Base-by-base conservation (phyloP, 169 alveolate genomes). In the Cryptosporidium muris region DNA sequence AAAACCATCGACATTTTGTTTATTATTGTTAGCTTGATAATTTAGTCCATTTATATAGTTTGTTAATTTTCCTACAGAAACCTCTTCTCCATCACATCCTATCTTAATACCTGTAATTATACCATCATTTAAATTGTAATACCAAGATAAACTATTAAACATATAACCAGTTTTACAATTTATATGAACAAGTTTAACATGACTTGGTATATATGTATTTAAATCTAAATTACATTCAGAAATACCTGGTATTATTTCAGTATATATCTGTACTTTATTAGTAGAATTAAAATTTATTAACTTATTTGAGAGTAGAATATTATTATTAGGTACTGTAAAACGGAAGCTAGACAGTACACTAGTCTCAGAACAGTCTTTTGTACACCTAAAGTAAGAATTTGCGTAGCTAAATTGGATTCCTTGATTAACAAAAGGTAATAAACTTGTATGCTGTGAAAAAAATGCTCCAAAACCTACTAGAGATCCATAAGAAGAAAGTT, bases 131-230 rank as follows among this genome's bases (percentile, higher is more conserved):
- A 51, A 45, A n/a, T 42, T 11, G 1, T 66, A 74, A 58, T 58
- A 74, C 25, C 14, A 52, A 34, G 43, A 51, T 3, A 74, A 58
- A 12, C 85, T 64, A 43, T 74, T 74, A 9, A 74, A 47, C 25
- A 56, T 58, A 60, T 74, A 74, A 14, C 85, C 85, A 74, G 85
- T 63, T 43, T 74, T 74, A 53, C 85, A 74, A 4, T 66, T 60
- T 25, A 74, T 60, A 4, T 58, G 34, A 58, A 25, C 25, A 25
- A 25, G 25, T 25, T 25, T 25, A 25, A 25, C 25, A 25, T 25
- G 25, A 25, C 25, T 25, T 25, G 25, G 25, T 25, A 25, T 25
- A 25, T 25, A 25, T 25, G 25, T 25, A 25, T 25, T 25, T 25
- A 25, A 25, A 25, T 25, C 25, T 25, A 25, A 25, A 25, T 25